Evolutionary conservation across 2,329 filamentous ascomycete genomes (phyloP).

Genomic region (Zasmidium angulare): DNA sequence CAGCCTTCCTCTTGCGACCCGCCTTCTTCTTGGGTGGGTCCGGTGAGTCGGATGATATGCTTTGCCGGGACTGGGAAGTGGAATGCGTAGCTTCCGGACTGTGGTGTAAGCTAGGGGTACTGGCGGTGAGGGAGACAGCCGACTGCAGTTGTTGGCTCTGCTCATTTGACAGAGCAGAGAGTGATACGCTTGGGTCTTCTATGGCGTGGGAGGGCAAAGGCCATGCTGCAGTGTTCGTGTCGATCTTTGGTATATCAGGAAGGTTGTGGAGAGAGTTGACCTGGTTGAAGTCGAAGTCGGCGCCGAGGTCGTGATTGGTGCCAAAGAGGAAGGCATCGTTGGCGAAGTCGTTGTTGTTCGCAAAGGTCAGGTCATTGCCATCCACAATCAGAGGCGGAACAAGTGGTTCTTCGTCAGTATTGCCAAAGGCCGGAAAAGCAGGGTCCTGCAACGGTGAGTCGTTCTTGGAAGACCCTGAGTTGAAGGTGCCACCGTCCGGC

Average conservation of each 20-base stretch:
- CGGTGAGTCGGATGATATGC: slow-evolving; percentile 33
- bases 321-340: slow-evolving; percentile 32
- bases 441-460: slow-evolving; percentile 37
- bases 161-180: slow-evolving; percentile 27
- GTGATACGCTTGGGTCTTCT: slow-evolving; percentile 15
- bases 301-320: slow-evolving; percentile 20
- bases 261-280: slow-evolving; percentile 19
- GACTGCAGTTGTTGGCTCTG: slow-evolving; percentile 18
- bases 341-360: slow-evolving; percentile 20
- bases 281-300: slow-evolving; percentile 32
- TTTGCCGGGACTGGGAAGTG: slow-evolving; percentile 28
- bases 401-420: slow-evolving; percentile 26
- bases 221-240: slow-evolving; percentile 27
- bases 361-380: slow-evolving; percentile 32
- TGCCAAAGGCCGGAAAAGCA: slow-evolving; percentile 27
- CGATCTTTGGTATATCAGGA: slow-evolving; percentile 22
- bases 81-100: slow-evolving; percentile 31
- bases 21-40: slow-evolving; percentile 35
- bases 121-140: slow-evolving; percentile 18
- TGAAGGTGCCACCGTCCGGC: slow-evolving; percentile 35
- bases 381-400: slow-evolving; percentile 35
- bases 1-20: slow-evolving; percentile 38
- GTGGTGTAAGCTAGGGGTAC: slow-evolving; percentile 28
- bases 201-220: slow-evolving; percentile 22
- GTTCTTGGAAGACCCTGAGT: slow-evolving; percentile 36